Conservation (phyloP, 257 asterid species). For the Henckelia pumila region DNA sequence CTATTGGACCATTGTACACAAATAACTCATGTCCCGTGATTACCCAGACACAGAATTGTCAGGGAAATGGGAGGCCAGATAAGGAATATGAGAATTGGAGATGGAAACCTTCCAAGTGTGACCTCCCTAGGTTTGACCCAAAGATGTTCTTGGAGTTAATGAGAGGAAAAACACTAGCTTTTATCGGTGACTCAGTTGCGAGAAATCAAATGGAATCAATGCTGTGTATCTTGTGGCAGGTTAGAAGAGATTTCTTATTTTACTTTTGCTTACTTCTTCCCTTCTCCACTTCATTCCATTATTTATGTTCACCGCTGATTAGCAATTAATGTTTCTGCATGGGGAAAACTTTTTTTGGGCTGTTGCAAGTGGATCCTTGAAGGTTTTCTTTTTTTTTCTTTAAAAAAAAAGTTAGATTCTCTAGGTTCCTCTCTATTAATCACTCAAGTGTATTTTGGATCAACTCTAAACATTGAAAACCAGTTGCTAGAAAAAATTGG, state of each 20-base stretch:
- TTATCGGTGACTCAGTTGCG: constrained; percentile 93
- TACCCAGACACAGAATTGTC: constrained; percentile 92
- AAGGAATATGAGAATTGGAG: constrained; percentile 87
- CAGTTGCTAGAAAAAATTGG: not conserved
- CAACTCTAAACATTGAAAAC: not conserved
- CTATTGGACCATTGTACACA: constrained; percentile 69
- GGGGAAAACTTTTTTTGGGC: not conserved
- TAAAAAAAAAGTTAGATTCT: too few species aligned
- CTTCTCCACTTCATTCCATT: not conserved
- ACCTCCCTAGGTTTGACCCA: constrained; percentile 71
- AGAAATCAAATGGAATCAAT: constrained; percentile 97
- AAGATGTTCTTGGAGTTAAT: constrained; percentile 73
- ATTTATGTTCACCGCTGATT: not conserved
- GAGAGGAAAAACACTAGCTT: constrained; percentile 94
- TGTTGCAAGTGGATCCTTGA: not conserved
- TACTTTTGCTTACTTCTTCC: not conserved
- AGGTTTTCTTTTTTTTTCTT: not conserved
- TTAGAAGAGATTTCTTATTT: constrained; percentile 21
- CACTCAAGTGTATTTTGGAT: not conserved
- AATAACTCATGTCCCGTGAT: constrained; percentile 83
- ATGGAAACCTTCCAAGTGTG: constrained; percentile 88
- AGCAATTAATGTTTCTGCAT: not conserved
- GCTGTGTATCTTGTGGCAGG: constrained; percentile 98
- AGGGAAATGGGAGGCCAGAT: constrained; percentile 96
- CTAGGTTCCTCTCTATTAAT: too few species aligned